Evolutionary conservation across 495 filamentous ascomycete species (phyloP).

Genomic region (Xylaria flabelliformis): DNA sequence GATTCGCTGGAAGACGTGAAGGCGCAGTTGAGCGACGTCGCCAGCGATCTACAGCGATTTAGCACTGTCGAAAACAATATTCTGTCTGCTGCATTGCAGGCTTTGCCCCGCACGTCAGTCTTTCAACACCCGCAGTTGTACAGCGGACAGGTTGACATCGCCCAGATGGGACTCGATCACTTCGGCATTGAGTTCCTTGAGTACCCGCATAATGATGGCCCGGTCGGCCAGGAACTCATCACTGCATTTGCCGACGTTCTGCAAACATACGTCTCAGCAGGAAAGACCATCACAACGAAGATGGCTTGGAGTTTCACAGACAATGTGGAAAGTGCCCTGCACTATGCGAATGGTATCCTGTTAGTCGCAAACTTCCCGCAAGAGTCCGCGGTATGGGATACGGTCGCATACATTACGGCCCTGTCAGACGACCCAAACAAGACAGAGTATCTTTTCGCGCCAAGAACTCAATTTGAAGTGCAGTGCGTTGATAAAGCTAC

Average conservation of each 20-base stretch:
- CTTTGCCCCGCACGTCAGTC: neutral
- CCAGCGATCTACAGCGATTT: neutral
- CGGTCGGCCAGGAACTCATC: neutral
- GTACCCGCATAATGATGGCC: neutral
- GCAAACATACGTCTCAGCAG: neutral
- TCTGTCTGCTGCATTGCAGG: neutral
- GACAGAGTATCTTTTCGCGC: neutral
- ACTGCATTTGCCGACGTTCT: neutral
- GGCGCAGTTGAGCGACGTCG: neutral
- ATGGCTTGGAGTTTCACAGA: neutral
- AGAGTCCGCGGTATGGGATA: neutral
- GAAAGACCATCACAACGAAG: slow-evolving; percentile 9
- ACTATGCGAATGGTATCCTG: neutral
- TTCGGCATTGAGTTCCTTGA: slow-evolving; percentile 13
- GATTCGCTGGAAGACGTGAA: slow-evolving; percentile 16
- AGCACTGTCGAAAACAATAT: neutral
- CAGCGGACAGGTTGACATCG: neutral
- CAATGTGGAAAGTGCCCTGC: neutral
- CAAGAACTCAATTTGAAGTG: neutral
- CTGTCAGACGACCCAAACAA: neutral
- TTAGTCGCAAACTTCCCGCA: neutral
- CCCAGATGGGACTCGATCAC: neutral
- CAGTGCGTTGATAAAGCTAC: neutral
- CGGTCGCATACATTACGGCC: neutral
- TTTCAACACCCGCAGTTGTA: neutral